These are phyloP conservation scores for Stereum hirsutum DNA, from an alignment of 1,284 basidiomycete species.

Conservation along the genomic window DNA sequence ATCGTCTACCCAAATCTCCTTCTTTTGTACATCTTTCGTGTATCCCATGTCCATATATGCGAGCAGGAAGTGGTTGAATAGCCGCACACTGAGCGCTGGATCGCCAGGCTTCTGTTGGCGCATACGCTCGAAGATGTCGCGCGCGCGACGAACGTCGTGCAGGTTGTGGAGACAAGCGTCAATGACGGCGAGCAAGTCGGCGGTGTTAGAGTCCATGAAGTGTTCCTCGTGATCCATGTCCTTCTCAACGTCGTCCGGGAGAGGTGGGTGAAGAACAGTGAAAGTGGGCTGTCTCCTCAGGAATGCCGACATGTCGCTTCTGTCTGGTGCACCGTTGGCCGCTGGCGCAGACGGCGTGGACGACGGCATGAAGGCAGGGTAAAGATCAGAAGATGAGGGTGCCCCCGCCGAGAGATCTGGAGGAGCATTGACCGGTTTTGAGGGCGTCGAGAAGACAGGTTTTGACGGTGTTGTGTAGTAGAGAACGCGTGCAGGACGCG, in stretches of 20 bases:
- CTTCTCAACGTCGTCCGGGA: slow-evolving; percentile 34
- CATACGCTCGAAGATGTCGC: slow-evolving; percentile 54
- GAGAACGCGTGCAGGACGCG: slow-evolving; percentile 56
- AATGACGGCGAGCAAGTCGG: slow-evolving; percentile 67
- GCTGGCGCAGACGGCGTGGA: slow-evolving; percentile 5
- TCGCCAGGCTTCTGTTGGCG: slow-evolving; percentile 25
- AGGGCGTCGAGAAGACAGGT: slow-evolving; percentile 36
- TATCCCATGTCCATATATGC: slow-evolving; percentile 55
- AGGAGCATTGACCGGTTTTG: no score
- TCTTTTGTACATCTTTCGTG: slow-evolving; percentile 30
- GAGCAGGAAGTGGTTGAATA: slow-evolving; percentile 49
- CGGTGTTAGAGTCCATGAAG: slow-evolving; percentile 54
- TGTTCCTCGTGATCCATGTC: slow-evolving; percentile 41
- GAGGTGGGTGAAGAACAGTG: slow-evolving; percentile 56
- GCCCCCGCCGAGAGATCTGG: slow-evolving; percentile 28
- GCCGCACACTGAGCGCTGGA: slow-evolving; percentile 26
- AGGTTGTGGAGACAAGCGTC: slow-evolving; percentile 69
- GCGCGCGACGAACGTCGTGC: slow-evolving; percentile 65
- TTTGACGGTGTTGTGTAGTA: slow-evolving; percentile 57
- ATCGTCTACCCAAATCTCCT: slow-evolving; percentile 46
- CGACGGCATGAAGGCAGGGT: slow-evolving; percentile 27
- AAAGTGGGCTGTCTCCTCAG: slow-evolving; percentile 36
- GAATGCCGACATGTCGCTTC: slow-evolving; percentile 33
- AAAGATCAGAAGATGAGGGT: slow-evolving; percentile 18
- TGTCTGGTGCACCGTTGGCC: slow-evolving; percentile 5